These are phyloP conservation scores for Leptomonas seymouri DNA, from an alignment of 208 protist species.

Conservation along the genomic window DNA sequence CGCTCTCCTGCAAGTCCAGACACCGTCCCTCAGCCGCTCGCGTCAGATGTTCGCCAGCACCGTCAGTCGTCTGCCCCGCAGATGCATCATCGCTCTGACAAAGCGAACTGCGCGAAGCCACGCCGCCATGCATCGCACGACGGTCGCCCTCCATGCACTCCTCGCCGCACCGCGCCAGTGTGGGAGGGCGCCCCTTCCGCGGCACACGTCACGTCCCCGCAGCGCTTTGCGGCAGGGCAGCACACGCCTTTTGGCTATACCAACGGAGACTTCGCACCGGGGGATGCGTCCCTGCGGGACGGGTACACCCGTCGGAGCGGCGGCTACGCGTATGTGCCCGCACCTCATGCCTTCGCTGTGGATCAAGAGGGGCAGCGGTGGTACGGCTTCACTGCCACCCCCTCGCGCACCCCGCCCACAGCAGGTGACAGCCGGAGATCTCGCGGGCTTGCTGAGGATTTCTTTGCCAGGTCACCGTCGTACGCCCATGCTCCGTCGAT, in stretches of 20 bases:
- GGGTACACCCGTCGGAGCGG: conserved; percentile 13
- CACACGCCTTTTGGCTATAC: conserved; percentile 10
- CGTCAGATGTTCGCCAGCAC: background rate
- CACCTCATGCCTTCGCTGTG: background rate
- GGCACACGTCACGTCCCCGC: background rate
- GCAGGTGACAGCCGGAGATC: background rate
- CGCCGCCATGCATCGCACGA: background rate
- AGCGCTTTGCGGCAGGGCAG: background rate
- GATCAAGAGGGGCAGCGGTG: conserved; percentile 6
- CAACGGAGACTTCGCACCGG: background rate
- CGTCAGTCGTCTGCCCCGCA: background rate
- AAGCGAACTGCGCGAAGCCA: background rate
- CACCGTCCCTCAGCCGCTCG: background rate
- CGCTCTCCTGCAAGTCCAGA: background rate
- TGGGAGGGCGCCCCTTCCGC: background rate
- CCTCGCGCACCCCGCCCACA: conserved; percentile 3
- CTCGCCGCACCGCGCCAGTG: background rate
- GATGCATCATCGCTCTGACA: background rate
- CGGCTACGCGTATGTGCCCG: conserved; percentile 11
- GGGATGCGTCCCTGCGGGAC: background rate
- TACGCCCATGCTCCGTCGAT: background rate
- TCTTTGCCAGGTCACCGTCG: background rate
- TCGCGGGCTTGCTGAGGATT: background rate
- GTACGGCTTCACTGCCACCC: conserved; percentile 10
- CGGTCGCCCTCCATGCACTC: background rate